phyloP scores from a whole-genome alignment of 75 land plant genomes.

The Picea sitchensis region DNA sequence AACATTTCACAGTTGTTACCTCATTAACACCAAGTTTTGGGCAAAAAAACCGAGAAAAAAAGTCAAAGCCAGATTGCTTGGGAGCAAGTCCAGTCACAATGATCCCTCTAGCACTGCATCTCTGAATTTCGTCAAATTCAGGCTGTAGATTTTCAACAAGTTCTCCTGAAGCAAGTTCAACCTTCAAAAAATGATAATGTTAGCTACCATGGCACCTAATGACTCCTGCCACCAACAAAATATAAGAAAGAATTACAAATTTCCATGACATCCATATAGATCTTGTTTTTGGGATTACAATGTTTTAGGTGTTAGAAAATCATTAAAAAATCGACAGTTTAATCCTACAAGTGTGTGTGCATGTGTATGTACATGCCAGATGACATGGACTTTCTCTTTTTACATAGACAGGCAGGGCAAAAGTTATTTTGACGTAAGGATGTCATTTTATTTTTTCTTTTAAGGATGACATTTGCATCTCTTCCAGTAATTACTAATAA shows the following conservation, averaged over 20 bases:
- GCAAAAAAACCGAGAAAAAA: slow-evolving; percentile 68
- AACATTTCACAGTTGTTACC: slow-evolving; percentile 29
- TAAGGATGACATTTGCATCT: too few relatives aligned
- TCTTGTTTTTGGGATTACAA: too few relatives aligned
- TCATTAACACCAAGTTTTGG: slow-evolving; percentile 70
- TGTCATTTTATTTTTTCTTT: too few relatives aligned
- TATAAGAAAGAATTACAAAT: background rate
- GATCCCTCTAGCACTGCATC: slow-evolving; percentile 45
- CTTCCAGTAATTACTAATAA: too few relatives aligned
- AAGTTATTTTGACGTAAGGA: too few relatives aligned
- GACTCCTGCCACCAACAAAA: background rate
- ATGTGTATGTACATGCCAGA: too few relatives aligned
- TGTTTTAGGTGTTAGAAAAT: too few relatives aligned
- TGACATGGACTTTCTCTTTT: too few relatives aligned
- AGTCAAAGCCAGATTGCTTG: slow-evolving; percentile 56
- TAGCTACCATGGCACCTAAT: slow-evolving; percentile 1
- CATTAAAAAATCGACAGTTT: too few relatives aligned
- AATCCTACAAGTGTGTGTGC: too few relatives aligned
- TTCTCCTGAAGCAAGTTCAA: slow-evolving; percentile 51
- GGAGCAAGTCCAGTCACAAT: slow-evolving; percentile 58
- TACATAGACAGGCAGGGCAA: too few relatives aligned
- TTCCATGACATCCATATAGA: too few relatives aligned
- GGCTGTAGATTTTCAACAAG: slow-evolving; percentile 47
- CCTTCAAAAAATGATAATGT: slow-evolving; percentile 22
- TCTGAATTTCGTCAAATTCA: slow-evolving; percentile 44